Conservation (phyloP, 2,329 filamentous ascomycete species). For the Tolypocladium cylindrosporum region DNA sequence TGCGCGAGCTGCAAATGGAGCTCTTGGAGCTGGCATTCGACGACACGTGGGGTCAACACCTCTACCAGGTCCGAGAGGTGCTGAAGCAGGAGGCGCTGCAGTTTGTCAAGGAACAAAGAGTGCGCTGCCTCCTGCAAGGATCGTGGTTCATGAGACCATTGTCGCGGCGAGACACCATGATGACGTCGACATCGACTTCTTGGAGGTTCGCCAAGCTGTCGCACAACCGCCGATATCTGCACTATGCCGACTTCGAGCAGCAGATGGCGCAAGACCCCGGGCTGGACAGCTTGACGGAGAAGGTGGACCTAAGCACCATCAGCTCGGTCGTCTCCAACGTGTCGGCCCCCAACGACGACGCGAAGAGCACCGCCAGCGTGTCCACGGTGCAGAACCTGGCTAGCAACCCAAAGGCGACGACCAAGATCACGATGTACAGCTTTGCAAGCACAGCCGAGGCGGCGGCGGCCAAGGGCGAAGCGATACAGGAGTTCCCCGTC, state of each 20-base stretch:
- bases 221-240: constrained; percentile 81
- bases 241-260: constrained; percentile 75
- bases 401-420: constrained; percentile 41
- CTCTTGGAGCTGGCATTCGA: constrained; percentile 85
- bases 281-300: constrained; percentile 65
- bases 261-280: constrained; percentile 56
- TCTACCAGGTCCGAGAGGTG: constrained; percentile 84
- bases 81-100: constrained; percentile 84
- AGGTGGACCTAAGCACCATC: constrained; percentile 77
- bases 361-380: constrained; percentile 30
- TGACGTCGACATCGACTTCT: constrained; percentile 41
- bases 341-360: constrained; percentile 51
- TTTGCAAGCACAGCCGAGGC: constrained; percentile 38
- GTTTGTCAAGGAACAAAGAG: constrained; percentile 94
- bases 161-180: constrained; percentile 25
- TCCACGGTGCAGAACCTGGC: constrained; percentile 29
- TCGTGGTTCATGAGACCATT: constrained; percentile 67
- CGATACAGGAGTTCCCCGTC: constrained; percentile 57
- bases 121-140: constrained; percentile 78
- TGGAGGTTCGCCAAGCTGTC: constrained; percentile 85
- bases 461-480: constrained; percentile 19
- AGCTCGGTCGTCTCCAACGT: constrained; percentile 94
- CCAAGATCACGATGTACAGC: constrained; percentile 88
- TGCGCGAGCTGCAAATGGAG: constrained; percentile 88
- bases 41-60: constrained; percentile 84